These are phyloP conservation scores for Picea abies DNA, from an alignment of 83 land plant species.

Conservation along the genomic window DNA sequence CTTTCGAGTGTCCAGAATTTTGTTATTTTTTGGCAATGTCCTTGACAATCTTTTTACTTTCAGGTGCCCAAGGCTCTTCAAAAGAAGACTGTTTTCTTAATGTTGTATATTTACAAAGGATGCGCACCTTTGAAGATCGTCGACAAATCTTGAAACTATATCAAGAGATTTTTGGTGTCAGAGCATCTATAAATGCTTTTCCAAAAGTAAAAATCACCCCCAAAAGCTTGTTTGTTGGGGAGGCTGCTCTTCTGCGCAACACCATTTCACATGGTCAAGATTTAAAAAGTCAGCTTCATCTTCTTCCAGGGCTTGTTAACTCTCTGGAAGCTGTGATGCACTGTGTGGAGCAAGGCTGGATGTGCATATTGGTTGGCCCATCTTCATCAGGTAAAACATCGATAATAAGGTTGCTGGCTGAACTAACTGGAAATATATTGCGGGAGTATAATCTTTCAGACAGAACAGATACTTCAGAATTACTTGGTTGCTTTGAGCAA, in stretches of 20 bases:
- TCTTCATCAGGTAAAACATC: slow-evolving; percentile 93
- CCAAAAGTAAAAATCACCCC: slow-evolving; percentile 62
- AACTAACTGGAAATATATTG: slow-evolving; percentile 81
- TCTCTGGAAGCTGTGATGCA: slow-evolving; percentile 75
- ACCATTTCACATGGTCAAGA: slow-evolving; percentile 29
- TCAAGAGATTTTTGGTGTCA: slow-evolving; percentile 68
- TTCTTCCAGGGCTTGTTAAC: slow-evolving; percentile 65
- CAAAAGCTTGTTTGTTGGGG: slow-evolving; percentile 53
- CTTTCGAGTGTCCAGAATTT: neutral
- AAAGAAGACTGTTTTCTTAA: slow-evolving; percentile 46
- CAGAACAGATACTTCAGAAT: slow-evolving; percentile 91
- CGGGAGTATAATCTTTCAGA: slow-evolving; percentile 79
- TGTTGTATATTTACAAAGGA: slow-evolving; percentile 81
- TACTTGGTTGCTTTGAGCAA: slow-evolving; percentile 99
- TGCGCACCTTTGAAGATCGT: slow-evolving; percentile 86
- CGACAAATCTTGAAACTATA: slow-evolving; percentile 60
- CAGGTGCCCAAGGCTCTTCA: slow-evolving; percentile 41
- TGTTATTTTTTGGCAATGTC: neutral
- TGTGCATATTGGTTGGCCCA: slow-evolving; percentile 93
- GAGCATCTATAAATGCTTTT: slow-evolving; percentile 45
- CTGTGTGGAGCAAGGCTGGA: slow-evolving; percentile 79
- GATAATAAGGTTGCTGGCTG: slow-evolving; percentile 72
- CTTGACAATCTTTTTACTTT: neutral
- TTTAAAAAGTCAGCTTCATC: slow-evolving; percentile 39
- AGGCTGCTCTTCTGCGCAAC: slow-evolving; percentile 46